Percentiles rank a stretch among this genome's conserved stretches.
phyloP scores from a whole-genome alignment of 306 rosid species.

The Trifolium fragiferum region DNA sequence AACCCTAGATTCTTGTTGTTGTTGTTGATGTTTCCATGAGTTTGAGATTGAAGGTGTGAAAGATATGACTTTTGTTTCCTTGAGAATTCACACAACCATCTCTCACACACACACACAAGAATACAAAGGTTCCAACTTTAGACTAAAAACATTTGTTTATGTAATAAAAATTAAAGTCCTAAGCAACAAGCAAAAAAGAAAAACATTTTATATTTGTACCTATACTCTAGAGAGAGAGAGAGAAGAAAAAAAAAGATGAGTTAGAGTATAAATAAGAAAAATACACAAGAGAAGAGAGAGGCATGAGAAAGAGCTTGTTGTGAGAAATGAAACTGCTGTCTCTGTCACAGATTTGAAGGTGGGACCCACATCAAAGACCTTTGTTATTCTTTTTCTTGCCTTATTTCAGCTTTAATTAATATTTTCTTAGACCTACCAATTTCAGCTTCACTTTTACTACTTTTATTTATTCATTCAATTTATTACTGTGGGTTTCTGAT shows the following conservation, averaged over 20 bases:
- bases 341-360: constrained; percentile 80
- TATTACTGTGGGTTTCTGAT: background rate
- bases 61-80: constrained; percentile 67
- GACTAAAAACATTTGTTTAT: constrained; percentile 36
- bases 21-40: constrained; percentile 46
- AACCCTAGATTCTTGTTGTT: constrained; percentile 81
- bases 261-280: constrained; percentile 58
- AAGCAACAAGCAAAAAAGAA: constrained; percentile 12
- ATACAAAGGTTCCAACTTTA: constrained; percentile 69
- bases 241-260: constrained; percentile 24
- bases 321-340: constrained; percentile 74
- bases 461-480: constrained; percentile 25
- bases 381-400: constrained; percentile 59
- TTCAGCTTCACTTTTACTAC: constrained; percentile 50
- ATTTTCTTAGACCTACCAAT: constrained; percentile 49
- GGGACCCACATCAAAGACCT: constrained; percentile 80
- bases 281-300: constrained; percentile 28
- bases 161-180: constrained; percentile 42
- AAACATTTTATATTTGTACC: constrained; percentile 25
- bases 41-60: constrained; percentile 79
- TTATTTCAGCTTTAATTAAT: constrained; percentile 53
- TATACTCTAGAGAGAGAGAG: constrained; percentile 40
- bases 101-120: constrained; percentile 52
- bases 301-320: constrained; percentile 35
- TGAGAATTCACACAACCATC: constrained; percentile 68